A percentile compares a stretch with the other conserved stretches of the same genome.
phyloP scores from a whole-genome alignment of 352 stramenopile genomes.

The Pythium brachiatum region DNA sequence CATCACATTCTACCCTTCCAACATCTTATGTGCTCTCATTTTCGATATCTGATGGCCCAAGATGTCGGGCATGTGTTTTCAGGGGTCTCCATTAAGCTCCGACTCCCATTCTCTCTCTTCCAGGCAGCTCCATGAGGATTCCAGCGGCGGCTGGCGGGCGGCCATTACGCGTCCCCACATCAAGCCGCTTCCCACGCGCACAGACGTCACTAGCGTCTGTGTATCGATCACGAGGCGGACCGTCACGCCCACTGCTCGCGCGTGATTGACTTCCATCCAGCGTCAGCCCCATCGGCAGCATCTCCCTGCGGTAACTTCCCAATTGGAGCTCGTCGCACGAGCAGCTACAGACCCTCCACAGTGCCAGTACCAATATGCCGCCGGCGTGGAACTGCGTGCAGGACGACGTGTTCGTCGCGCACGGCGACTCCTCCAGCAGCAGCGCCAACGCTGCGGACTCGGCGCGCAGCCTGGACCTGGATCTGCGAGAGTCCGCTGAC shows the following conservation, averaged over 20 bases:
- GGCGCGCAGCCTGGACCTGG: conserved; percentile 6
- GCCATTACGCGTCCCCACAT: too few relatives aligned
- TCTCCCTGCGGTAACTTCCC: too few relatives aligned
- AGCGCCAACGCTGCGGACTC: conserved; percentile 3
- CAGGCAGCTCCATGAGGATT: background rate
- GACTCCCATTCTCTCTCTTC: conserved; percentile 14
- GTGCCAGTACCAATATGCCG: background rate
- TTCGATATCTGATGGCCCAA: background rate
- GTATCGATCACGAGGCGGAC: too few relatives aligned
- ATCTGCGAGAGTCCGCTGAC: conserved; percentile 6
- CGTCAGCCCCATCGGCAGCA: too few relatives aligned
- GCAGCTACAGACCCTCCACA: background rate
- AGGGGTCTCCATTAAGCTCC: conserved; percentile 11
- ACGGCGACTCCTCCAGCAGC: conserved; percentile 19
- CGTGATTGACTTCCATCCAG: too few relatives aligned
- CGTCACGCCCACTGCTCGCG: too few relatives aligned
- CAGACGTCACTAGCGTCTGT: too few relatives aligned
- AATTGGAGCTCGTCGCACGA: background rate
- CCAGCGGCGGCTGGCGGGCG: background rate
- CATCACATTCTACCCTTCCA: too few relatives aligned
- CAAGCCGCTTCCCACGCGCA: too few relatives aligned
- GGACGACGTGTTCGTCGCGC: background rate
- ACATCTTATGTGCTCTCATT: background rate
- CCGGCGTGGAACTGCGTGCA: background rate
- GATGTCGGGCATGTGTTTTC: conserved; percentile 4